Base-by-base conservation (phyloP, 176 grass and related monocot genomes). In the Triticum timopheevii region DNA sequence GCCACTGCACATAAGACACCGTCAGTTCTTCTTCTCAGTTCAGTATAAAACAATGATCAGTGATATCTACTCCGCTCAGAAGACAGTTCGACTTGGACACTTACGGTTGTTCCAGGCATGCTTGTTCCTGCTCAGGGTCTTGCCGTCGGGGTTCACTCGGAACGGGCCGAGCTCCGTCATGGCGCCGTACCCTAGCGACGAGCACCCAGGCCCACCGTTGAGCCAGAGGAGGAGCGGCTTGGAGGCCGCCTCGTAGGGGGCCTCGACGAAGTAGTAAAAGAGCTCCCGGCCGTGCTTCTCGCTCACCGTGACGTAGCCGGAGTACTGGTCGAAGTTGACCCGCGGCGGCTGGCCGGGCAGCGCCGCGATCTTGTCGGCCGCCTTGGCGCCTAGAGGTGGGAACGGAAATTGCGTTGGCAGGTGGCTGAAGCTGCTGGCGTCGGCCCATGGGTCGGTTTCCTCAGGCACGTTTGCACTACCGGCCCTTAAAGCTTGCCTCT, bases 121-220 rank as follows among this genome's bases (percentile, higher is more conserved):
- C 66, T 30, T 73, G 44, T 93, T 93, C 72, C 54, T 70, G 19
- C 72, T 34, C 2, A 93, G 89, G 7, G 92, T 91, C 40, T 82
- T 88, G 6, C 86, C 50, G 13, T 91, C 89, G 9, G 61, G 66
- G 15, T 84, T 89, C 5, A 94, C 87, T 9, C 81, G 69, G 81
- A 92, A 94, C 4, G 89, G 92, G 0, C 93, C 93, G 0, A 94
- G 87, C 80, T 94, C 93, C 36, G 22, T 6, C 87, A 92, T 87
- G 2, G 93, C 90, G 11, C 93, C 93, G n/a, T 15, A 65, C 6
- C 82, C 90, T 0, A 94, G 13, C 2, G 93, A 94, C 0, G 93
- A 94, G 84, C 93, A 94, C 27, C 90, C 90, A 0, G 90, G 93
- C 22, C 93, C 90, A 80, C 93, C 93, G 45, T 94, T 94, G 56